Evolutionary conservation across 176 grass and related monocot genomes (phyloP), one percentile per base, ranked within the genome.

Genomic region (Urochloa ruziziensis): DNA sequence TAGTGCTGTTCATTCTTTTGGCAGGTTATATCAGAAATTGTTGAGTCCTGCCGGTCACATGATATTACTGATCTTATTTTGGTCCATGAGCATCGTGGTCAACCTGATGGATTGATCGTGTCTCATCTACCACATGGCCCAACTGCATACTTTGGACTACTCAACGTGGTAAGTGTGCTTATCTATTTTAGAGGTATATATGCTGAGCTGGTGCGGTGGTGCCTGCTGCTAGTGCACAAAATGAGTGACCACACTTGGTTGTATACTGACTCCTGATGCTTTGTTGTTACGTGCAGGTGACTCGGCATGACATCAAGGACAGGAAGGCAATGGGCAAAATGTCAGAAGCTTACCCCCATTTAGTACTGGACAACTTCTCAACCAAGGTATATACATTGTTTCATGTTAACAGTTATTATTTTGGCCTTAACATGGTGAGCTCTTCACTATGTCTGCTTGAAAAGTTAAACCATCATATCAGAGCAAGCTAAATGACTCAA

Each of bases 261-360:
- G 11, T 91, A 66, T n/a, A n/a, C n/a, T n/a, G n/a, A n/a, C n/a
- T 48, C 23, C 42, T 82, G 12, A 27, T 14, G 2, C 78, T 70
- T 77, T 63, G 24, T 33, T 83, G 65, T 75, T 58, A n/a, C 47
- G 34, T 48, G 6, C 71, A 98, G 91, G 93, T 98, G 42, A 98
- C 91, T 70, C 89, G 89, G 1, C 93, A 98, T 66, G 93, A 95
- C 83, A 94, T 98, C 67, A 94, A 95, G 57, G 96, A 98, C 87
- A 95, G 87, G 77, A 98, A 98, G 51, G 53, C 89, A 1, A 88
- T 98, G 47, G 96, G 93, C 4, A 98, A 92, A 80, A 98, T 96
- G 93, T 98, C 91, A 67, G 83, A 94, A 86, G 96, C 96, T 82
- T 96, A 99, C 83, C 96, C 96, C 2, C 93, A 99, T 82, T 69